Base-by-base conservation (phyloP, 495 filamentous ascomycete species). In the Penicillium taxi region DNA sequence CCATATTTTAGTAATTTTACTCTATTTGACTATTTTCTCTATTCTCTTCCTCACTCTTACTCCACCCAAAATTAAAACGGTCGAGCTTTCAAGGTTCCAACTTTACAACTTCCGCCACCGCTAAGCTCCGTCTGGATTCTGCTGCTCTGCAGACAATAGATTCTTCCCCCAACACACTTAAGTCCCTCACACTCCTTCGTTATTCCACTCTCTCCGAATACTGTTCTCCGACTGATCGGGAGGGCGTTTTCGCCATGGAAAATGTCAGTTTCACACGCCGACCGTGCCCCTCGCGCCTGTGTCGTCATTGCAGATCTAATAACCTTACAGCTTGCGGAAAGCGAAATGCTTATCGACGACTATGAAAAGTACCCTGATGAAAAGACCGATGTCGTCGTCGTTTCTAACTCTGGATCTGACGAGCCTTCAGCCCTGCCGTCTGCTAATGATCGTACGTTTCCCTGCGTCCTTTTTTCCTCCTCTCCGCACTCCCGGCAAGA, bases 371-470 rank as follows among this genome's bases (percentile, higher is more conserved):
- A 80, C 55, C 69, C 78, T 43, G 75, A 79, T 63, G 91, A 94
- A 58, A 81, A 83, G 55, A 80, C 85, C 37, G 80, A 89, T 58
- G 80, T 89, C 48, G 81, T 84, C 42, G 83, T 85, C 59, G 93
- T 96, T 61, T 81, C 77, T 46, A 80, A 84, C 34, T 82, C 74
- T 18, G 76, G 70, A 37, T 70, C 64, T 22, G 58, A 67, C 26
- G 75, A 77, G 45, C 58, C 69, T 47, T 66, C 70, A 33, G 55
- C 69, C 17, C 63, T 69, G 41, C 66, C 73, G 38, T 62, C 69
- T 32, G 86, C 86, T 33, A 77, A 77, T 64, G 84, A 94, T 61
- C 78, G 82, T 86, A 72, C 48, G 77, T 67, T 50, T 39, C 29
- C 38, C 18, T 11, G 11, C 22, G 32, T 33, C 14, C 35, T 25